A percentile compares a stretch with the other conserved stretches of the same genome.
Evolutionary conservation across 192 early-diverging fungal genomes (phyloP).

Genomic region (Kappamyces sp.): DNA sequence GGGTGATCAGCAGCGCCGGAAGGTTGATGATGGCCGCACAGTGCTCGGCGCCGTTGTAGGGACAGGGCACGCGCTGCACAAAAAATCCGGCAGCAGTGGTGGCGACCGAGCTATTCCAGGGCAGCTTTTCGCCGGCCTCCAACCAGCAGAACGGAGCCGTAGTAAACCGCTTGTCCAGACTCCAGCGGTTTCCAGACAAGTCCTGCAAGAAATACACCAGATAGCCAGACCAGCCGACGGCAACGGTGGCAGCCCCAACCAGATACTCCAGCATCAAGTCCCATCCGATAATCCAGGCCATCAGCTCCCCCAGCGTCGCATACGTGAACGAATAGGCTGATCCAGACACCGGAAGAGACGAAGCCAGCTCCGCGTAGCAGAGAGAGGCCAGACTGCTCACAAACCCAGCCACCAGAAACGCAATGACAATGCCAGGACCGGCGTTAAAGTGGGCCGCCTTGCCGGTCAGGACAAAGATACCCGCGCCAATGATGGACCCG

Average conservation of each 20-base stretch:
- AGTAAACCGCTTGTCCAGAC: constrained; percentile 50
- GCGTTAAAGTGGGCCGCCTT: constrained; percentile 68
- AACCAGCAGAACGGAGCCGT: constrained; percentile 69
- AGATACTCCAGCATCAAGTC: constrained; percentile 84
- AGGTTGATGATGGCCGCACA: constrained; percentile 48
- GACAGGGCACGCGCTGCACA: neutral
- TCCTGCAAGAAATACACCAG: constrained; percentile 64
- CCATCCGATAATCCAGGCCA: constrained; percentile 91
- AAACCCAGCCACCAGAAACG: constrained; percentile 73
- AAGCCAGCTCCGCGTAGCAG: constrained; percentile 81
- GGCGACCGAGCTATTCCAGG: neutral
- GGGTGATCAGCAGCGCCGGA: constrained; percentile 64
- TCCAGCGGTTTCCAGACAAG: constrained; percentile 38
- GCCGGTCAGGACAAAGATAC: constrained; percentile 75
- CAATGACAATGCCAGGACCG: constrained; percentile 77
- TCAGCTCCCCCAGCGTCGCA: constrained; percentile 77
- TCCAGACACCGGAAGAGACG: constrained; percentile 81
- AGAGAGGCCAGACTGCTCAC: constrained; percentile 69
- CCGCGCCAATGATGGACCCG: constrained; percentile 74
- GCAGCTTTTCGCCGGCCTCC: constrained; percentile 18
- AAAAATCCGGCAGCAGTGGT: constrained; percentile 10
- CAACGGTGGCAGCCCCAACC: constrained; percentile 76
- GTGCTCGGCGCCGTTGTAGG: constrained; percentile 15
- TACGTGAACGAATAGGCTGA: constrained; percentile 83
- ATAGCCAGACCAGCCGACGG: constrained; percentile 80